Evolutionary conservation across 169 alveolate genomes (phyloP), one percentile per base, ranked within the genome.

Genomic region (Eimeria mitis): DNA sequence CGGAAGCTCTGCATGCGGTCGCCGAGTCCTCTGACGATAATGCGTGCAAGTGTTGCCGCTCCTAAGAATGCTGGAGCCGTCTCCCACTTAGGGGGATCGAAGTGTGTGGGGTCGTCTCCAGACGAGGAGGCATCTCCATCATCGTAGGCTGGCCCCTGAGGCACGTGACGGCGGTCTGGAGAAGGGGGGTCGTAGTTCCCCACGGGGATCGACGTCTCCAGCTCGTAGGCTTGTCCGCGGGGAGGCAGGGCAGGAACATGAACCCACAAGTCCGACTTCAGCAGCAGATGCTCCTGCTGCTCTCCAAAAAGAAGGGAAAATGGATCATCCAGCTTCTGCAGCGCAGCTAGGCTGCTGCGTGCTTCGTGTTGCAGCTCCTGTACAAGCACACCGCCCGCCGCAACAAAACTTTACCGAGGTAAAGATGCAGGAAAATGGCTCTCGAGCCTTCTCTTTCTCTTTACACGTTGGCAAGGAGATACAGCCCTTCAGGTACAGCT

Each of bases 351-450:
- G 75, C 94, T 94, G 84, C 83, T 56, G 42, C 90, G 94, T 11
- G 96, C 96, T 71, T 78, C 89, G 63, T 84, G 91, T 65, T 94
- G 96, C 89, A 94, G 96, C 90, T 94, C 96, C 73, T 87, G 95
- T 19, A 61, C 76, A 44, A 49, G 28, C 78, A 37, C 25, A 49
- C 44, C 40, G 13, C 47, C n/a, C 71, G 89, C n/a, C 54, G 71
- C 89, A 79, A 13, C 44, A 9, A 79, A 28, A 31, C 25, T 42
- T 34, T 13, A 8, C 23, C 71, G 47, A 47, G 52, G 13, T 14
- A 19, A 49, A 49, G 5, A 34, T n/a, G 31, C 68, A 79, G 16
- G 6, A n/a, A n/a, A 4, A 52, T 5, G 68, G 44, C 65, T 78
- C 25, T 19, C 88, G 47, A 23, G 23, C 31, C 14, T 31, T 31